Evolutionary conservation across 2,329 filamentous ascomycete species (phyloP).

Genomic region (Pezicula rhizophila): DNA sequence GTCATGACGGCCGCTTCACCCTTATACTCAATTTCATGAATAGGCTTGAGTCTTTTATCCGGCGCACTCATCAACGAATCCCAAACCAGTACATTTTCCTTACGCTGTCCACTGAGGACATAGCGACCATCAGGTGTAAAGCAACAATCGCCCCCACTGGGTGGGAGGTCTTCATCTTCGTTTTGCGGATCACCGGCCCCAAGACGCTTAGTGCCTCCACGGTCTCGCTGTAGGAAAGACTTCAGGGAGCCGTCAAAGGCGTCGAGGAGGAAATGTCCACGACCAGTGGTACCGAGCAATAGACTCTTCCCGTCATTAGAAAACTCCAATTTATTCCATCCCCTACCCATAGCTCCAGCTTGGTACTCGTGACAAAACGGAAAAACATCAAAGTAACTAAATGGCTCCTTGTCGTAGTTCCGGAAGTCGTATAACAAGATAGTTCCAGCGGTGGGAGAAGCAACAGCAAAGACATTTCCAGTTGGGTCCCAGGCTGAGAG

Average conservation of each 20-base stretch:
- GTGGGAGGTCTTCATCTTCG: conserved; percentile 30
- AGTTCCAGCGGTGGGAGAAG: conserved; percentile 70
- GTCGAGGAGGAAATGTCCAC: conserved; percentile 87
- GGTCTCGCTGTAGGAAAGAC: conserved; percentile 60
- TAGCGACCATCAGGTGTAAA: conserved; percentile 87
- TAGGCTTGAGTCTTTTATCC: conserved; percentile 57
- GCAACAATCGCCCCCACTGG: conserved; percentile 72
- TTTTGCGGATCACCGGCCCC: conserved; percentile 44
- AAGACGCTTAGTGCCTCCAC: conserved; percentile 45
- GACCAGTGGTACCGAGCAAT: conserved; percentile 75
- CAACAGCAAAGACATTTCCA: conserved; percentile 85
- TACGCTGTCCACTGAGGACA: conserved; percentile 71
- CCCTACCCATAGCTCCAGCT: conserved; percentile 41
- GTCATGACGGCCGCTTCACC: conserved; percentile 69
- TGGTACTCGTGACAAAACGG: conserved; percentile 49
- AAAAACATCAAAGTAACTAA: conserved; percentile 73
- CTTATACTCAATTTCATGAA: conserved; percentile 58
- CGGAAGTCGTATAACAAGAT: conserved; percentile 88
- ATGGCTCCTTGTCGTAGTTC: conserved; percentile 88
- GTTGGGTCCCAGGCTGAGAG: conserved; percentile 89
- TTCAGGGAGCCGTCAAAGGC: conserved; percentile 79
- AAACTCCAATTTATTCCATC: conserved; percentile 91
- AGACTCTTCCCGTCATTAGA: conserved; percentile 91
- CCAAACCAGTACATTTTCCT: conserved; percentile 76
- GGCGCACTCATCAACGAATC: conserved; percentile 58